These are phyloP conservation scores for Tephrocybe sp. DNA, from an alignment of 768 basidiomycete species.

Conservation along the genomic window DNA sequence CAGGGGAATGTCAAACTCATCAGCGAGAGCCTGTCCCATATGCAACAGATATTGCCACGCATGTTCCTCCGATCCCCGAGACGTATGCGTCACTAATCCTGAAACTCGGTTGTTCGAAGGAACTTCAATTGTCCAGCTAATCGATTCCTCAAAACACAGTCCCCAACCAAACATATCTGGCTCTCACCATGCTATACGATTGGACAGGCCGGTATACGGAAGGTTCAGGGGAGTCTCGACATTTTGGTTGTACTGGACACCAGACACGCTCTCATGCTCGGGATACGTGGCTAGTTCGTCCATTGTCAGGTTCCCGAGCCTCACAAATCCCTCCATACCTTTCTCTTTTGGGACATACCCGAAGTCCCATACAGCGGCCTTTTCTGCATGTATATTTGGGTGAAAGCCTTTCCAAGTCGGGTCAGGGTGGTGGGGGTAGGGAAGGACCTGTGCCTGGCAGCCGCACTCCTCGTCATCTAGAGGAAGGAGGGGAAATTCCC, in stretches of 20 bases:
- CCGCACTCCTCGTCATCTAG: constrained; percentile 4
- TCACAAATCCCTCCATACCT: constrained; percentile 11
- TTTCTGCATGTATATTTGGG: neutral
- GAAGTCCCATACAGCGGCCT: constrained; percentile 7
- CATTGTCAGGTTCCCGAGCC: constrained; percentile 5
- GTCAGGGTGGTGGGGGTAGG: neutral
- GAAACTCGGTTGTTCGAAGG: neutral
- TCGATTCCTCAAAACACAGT: neutral
- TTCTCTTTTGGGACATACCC: constrained; percentile 11
- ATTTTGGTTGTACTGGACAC: neutral
- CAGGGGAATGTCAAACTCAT: constrained; percentile 4
- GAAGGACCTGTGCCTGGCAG: neutral
- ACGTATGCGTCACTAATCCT: constrained; percentile 5
- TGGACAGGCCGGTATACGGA: neutral
- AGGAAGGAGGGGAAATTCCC: neutral
- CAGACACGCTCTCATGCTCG: constrained; percentile 2
- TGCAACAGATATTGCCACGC: constrained; percentile 8
- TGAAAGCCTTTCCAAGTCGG: constrained; percentile 2
- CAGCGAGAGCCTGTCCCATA: constrained; percentile 7
- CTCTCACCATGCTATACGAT: constrained; percentile 10
- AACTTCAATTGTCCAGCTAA: constrained; percentile 9
- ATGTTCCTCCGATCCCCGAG: neutral
- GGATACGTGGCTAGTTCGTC: constrained; percentile 3
- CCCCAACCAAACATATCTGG: neutral
- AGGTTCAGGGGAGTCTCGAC: neutral